Evolutionary conservation across 768 basidiomycete species (phyloP), one percentile per base, ranked within the genome.

Genomic region (Xerocomellus intermedius): DNA sequence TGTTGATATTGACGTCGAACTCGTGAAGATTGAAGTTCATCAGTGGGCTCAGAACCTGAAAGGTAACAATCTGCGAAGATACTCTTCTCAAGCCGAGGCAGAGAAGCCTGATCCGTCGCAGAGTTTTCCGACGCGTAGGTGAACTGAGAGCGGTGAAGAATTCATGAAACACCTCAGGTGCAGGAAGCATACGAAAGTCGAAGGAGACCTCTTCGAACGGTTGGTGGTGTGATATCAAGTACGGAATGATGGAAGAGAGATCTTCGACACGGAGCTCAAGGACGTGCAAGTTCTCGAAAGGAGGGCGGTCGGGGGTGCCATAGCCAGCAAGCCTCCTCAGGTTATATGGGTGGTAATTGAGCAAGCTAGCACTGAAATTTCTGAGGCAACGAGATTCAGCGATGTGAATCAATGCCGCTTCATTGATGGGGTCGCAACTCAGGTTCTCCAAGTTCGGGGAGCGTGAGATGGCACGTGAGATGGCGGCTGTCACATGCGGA

Each of bases 231-330:
- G 53, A 48, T 41, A 12, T 43, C 10, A 61, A 45, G 24, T 7
- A 48, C 3, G 58, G 59, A 8, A 28, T 52, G 19, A 60, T n/a
- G 26, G 53, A 51, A 14, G 47, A 55, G 41, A 61, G 46, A 8
- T 46, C 38, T 6, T 33, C 3, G 17, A 60, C 26, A 3, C 1
- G 3, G 24, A 61, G 49, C 10, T 30, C 17, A 17, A 60, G 49
- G 36, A 22, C 16, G 16, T 49, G n/a, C 48, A 60, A 22, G 17
- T 61, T 56, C 33, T 52, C 21, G 36, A 60, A 60, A 19, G 24
- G 53, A 12, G 48, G 30, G 21, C 7, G 13, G 8, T 50, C 24
- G 4, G 24, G 26, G 19, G 36, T 36, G 4, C 16, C n/a, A n/a
- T 24, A 12, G 22, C 37, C 16, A 42, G 38, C 37, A 10, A 59